Conservation (phyloP, 2,329 filamentous ascomycete genomes). For the Cladophialophora yegresii region DNA sequence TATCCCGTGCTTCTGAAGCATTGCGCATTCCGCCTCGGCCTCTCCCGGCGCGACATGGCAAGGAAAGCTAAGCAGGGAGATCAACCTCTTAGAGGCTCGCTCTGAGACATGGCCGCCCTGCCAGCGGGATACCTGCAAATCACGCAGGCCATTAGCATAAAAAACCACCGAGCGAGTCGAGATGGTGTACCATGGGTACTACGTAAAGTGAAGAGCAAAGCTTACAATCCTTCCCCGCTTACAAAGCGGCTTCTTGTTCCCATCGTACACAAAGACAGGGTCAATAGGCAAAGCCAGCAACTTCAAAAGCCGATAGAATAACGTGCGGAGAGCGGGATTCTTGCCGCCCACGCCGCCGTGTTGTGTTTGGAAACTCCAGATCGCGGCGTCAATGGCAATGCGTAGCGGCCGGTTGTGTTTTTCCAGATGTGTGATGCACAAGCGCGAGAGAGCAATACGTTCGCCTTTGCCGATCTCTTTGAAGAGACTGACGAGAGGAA, state of each 20-base stretch:
- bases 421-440: constrained; percentile 76
- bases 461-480: constrained; percentile 81
- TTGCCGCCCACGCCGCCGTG: constrained; percentile 76
- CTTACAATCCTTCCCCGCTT: constrained; percentile 76
- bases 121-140: constrained; percentile 28
- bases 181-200: too few relatives aligned
- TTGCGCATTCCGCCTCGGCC: constrained; percentile 91
- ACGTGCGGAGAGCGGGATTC: constrained; percentile 84
- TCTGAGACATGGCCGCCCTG: constrained; percentile 66
- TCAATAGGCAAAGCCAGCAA: constrained; percentile 76
- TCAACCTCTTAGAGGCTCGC: constrained; percentile 77
- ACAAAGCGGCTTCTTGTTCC: constrained; percentile 77
- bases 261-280: constrained; percentile 88
- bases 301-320: constrained; percentile 87
- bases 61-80: constrained; percentile 81
- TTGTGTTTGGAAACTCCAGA: constrained; percentile 95
- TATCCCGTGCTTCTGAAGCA: constrained; percentile 76
- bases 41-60: constrained; percentile 88
- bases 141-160: not conserved
- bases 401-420: constrained; percentile 71
- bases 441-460: constrained; percentile 76
- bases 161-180: too few relatives aligned
- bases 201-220: not conserved
- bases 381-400: constrained; percentile 89
- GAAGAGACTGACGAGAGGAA: constrained; percentile 66